phyloP scores from a whole-genome alignment of 148 eudicot genomes.

The Rhododendron griersonianum region DNA sequence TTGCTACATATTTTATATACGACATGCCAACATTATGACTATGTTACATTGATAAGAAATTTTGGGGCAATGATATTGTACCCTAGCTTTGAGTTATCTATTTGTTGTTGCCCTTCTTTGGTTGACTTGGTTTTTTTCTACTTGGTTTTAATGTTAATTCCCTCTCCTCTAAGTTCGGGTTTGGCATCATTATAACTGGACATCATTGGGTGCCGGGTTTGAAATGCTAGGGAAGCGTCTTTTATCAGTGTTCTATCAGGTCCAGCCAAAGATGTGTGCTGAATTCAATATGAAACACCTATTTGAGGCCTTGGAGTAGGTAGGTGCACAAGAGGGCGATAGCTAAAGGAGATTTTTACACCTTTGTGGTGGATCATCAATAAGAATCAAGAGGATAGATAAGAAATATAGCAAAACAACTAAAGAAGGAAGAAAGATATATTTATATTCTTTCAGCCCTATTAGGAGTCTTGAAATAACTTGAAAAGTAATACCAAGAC shows the following conservation, averaged over 20 bases:
- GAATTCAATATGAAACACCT: not conserved
- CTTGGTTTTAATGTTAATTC: not conserved
- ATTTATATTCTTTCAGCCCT: not conserved
- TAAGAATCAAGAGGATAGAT: not conserved
- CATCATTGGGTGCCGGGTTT: not conserved
- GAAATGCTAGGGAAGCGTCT: not conserved
- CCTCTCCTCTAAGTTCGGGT: not conserved
- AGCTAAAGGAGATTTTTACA: not conserved
- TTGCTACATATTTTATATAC: not conserved
- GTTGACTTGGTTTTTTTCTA: not conserved
- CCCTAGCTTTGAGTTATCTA: not conserved
- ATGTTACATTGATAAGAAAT: not conserved
- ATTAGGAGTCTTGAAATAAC: not conserved
- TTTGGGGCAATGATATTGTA: not conserved
- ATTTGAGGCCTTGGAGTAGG: not conserved
- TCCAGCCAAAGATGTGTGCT: not conserved
- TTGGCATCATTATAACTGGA: not conserved
- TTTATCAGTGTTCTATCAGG: not conserved
- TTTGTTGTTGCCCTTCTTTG: not conserved
- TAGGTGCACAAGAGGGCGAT: not conserved
- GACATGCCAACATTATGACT: not conserved
- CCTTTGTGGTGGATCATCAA: not conserved
- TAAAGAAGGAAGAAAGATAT: not conserved
- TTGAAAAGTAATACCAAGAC: not conserved
- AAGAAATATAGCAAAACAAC: not conserved